Base-by-base conservation (phyloP, 202 grass and related monocot species). In the Eragrostis tef region DNA sequence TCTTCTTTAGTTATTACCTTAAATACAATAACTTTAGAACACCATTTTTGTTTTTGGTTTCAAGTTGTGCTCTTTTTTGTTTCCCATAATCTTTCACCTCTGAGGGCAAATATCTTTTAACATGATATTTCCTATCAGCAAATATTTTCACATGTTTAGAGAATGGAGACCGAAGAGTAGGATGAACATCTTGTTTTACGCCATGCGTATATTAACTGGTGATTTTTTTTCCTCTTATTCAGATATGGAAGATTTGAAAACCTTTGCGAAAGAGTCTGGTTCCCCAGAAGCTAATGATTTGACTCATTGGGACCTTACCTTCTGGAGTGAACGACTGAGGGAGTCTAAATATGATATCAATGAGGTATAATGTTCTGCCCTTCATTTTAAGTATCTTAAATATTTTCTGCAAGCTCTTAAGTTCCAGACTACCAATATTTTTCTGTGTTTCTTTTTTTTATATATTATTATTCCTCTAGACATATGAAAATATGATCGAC, bases 291-390 rank as follows among this genome's bases (percentile, higher is more conserved):
- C 95, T 75, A 88, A 91, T 91, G 87, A 94, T 70, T 54, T 98
- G 45, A 72, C 88, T 76, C 87, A 98, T 45, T 98, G 92, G 95
- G 92, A 98, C 62, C 75, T 95, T 75, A 91, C 19, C 7, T 98
- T 98, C 83, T 98, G 95, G 95, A 98, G 95, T 81, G 95, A 95
- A 83, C 90, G 95, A 34, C 86, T 98, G 52, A 80, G 92, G 22
- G 95, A 98, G 74, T 87, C 95, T 70, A 98, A 94, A 89, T 98
- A 94, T 86, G 92, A 98, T 65, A 98, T 98, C 53, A 93, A 98
- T 67, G 95, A 98, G 95, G 95, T 98, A 80, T 27, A 4, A 3
- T 64, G 42, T 58, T 85, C 57, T 78, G 60, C 6, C 2, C 51
- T 74, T 29, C 25, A 64, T 16, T 39, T 39, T 11, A 61, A 22